Conservation (phyloP, 352 stramenopile genomes). For the Halophytophthora polymorphica region DNA sequence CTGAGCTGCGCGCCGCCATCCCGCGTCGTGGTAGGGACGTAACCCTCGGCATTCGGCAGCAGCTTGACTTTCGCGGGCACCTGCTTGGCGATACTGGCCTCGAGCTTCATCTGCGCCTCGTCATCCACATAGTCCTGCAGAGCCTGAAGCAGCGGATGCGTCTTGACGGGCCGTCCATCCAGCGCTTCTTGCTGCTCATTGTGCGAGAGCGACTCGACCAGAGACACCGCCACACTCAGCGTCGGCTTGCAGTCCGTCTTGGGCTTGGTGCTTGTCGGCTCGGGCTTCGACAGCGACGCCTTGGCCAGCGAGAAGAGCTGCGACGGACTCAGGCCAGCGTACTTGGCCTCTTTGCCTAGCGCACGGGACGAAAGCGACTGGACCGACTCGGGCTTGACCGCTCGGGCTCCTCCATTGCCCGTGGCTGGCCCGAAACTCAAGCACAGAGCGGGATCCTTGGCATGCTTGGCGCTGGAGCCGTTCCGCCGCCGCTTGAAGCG, state of each 20-base stretch:
- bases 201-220: slow-evolving; percentile 70
- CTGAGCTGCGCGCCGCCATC: slow-evolving; percentile 18
- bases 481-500: slow-evolving; percentile 59
- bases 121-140: slow-evolving; percentile 64
- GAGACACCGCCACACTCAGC: slow-evolving; percentile 60
- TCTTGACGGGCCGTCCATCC: slow-evolving; percentile 57
- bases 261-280: slow-evolving; percentile 5
- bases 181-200: slow-evolving; percentile 68
- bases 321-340: slow-evolving; percentile 5
- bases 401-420: slow-evolving; percentile 10
- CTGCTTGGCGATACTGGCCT: slow-evolving; percentile 15
- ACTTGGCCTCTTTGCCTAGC: slow-evolving; percentile 15
- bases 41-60: slow-evolving; percentile 36
- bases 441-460: slow-evolving; percentile 14
- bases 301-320: slow-evolving; percentile 29
- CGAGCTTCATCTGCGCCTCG: slow-evolving; percentile 29
- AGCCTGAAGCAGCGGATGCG: slow-evolving; percentile 57
- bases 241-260: slow-evolving; percentile 38
- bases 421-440: slow-evolving; percentile 32
- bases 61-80: slow-evolving; percentile 27
- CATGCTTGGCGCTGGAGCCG: slow-evolving; percentile 18
- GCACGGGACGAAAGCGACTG: not conserved
- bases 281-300: slow-evolving; percentile 23
- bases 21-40: slow-evolving; percentile 19
- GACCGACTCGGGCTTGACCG: not conserved